Percentiles rank a stretch among this genome's conserved stretches.
phyloP scores from a whole-genome alignment of 192 early-diverging fungal genomes.

The Coemansia sp. region DNA sequence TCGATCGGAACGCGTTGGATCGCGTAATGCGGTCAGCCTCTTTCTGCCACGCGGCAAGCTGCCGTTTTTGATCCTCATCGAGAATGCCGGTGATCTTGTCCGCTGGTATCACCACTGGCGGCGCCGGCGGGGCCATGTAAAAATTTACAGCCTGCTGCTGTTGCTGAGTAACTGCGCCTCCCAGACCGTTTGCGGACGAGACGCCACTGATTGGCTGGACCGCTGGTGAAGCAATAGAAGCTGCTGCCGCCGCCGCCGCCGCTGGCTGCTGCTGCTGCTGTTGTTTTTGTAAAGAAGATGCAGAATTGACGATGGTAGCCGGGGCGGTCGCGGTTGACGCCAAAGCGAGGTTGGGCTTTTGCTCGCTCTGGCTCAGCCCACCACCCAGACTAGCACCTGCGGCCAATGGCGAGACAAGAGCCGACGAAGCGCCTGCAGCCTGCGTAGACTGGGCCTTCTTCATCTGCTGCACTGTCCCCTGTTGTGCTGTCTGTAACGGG shows the following conservation, averaged over 20 bases:
- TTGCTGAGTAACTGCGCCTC: background rate
- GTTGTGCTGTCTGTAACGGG: slow-evolving; percentile 22
- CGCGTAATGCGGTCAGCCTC: slow-evolving; percentile 24
- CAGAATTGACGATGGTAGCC: slow-evolving; percentile 12
- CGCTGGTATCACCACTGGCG: slow-evolving; percentile 41
- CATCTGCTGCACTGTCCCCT: slow-evolving; percentile 11
- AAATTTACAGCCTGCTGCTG: slow-evolving; percentile 44
- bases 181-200: background rate
- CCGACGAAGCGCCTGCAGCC: background rate
- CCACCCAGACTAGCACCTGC: slow-evolving; percentile 28
- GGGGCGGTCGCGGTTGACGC: slow-evolving; percentile 10
- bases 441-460: slow-evolving; percentile 2
- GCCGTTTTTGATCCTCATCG: slow-evolving; percentile 32
- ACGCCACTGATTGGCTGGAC: background rate
- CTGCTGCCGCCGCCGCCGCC: background rate
- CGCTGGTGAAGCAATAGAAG: background rate
- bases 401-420: slow-evolving; percentile 9
- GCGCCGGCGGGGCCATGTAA: slow-evolving; percentile 37
- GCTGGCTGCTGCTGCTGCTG: background rate
- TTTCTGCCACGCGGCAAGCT: slow-evolving; percentile 31
- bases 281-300: background rate
- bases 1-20: slow-evolving; percentile 27
- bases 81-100: slow-evolving; percentile 34
- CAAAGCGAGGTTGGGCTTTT: slow-evolving; percentile 6
- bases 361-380: slow-evolving; percentile 29